A percentile compares a stretch with the other conserved stretches of the same genome.
Conservation (phyloP, 1,284 basidiomycete genomes). For the Mycena sp. region DNA sequence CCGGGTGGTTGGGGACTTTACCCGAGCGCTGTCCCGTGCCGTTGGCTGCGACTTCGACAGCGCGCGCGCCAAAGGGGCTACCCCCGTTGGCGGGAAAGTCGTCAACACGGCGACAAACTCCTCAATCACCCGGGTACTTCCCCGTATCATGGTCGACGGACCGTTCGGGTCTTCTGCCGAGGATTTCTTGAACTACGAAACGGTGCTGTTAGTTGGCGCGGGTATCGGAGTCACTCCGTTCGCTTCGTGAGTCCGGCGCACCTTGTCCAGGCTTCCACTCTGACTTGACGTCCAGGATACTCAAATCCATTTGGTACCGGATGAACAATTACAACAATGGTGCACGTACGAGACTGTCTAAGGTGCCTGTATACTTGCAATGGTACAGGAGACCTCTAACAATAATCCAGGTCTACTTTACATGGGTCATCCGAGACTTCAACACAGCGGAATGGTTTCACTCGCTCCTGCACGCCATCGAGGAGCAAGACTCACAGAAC, state of each 20-base stretch:
- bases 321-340: constrained; percentile 83
- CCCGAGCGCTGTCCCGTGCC: constrained; percentile 77
- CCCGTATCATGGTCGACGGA: constrained; percentile 90
- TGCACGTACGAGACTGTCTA: constrained; percentile 80
- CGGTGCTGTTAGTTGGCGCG: constrained; percentile 84
- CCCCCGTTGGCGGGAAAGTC: constrained; percentile 58
- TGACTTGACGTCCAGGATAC: constrained; percentile 58
- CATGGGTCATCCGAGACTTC: constrained; percentile 91
- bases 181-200: constrained; percentile 89
- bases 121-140: constrained; percentile 75
- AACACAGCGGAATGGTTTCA: constrained; percentile 93
- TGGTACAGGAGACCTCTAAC: neutral
- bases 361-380: constrained; percentile 46
- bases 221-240: constrained; percentile 96
- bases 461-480: constrained; percentile 89
- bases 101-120: constrained; percentile 66
- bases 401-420: constrained; percentile 73
- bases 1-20: constrained; percentile 89
- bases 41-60: constrained; percentile 85
- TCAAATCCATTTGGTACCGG: constrained; percentile 95
- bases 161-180: constrained; percentile 88
- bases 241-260: constrained; percentile 69
- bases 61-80: constrained; percentile 10
- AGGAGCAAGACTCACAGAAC: constrained; percentile 87
- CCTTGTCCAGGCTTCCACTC: constrained; percentile 2